phyloP scores from a whole-genome alignment of 352 stramenopile species.

The Globisporangium orthogonon region DNA sequence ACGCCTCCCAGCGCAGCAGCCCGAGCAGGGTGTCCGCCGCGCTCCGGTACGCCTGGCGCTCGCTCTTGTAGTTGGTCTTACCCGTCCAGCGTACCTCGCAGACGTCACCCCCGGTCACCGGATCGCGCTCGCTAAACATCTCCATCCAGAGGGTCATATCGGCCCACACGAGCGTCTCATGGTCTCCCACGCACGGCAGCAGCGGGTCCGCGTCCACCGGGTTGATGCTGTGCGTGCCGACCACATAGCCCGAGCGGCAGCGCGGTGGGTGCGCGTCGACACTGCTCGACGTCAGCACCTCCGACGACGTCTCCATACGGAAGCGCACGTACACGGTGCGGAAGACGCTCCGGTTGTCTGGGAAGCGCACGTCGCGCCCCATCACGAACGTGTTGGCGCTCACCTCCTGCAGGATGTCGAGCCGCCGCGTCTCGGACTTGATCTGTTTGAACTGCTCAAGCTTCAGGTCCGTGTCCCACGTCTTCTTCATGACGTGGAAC shows the following conservation, averaged over 20 bases:
- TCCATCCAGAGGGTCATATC: conserved; percentile 39
- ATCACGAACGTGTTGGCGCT: conserved; percentile 32
- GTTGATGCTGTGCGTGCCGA: conserved; percentile 41
- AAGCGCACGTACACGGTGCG: conserved; percentile 40
- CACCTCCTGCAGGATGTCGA: conserved; percentile 42
- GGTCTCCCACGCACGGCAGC: conserved; percentile 5
- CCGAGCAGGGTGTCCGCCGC: conserved; percentile 38
- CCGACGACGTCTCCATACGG: conserved; percentile 26
- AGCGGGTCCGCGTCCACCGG: background rate
- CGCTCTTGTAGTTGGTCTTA: conserved; percentile 43
- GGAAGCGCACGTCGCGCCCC: conserved; percentile 33
- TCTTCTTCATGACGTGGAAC: conserved; percentile 25
- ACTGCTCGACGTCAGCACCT: conserved; percentile 11
- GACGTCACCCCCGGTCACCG: conserved; percentile 21
- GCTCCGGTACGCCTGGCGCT: conserved; percentile 37
- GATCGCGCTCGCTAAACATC: conserved; percentile 30
- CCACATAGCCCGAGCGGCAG: conserved; percentile 28
- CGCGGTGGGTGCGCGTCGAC: conserved; percentile 16
- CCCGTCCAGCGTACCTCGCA: conserved; percentile 42
- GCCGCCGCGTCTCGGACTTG: conserved; percentile 37
- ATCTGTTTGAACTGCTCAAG: conserved; percentile 31
- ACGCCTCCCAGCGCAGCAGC: conserved; percentile 41
- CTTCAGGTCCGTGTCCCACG: conserved; percentile 30
- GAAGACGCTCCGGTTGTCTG: conserved; percentile 33
- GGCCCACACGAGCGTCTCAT: conserved; percentile 28